Conservation (phyloP, 208 protist genomes). For the Trypanosoma cruzi region DNA sequence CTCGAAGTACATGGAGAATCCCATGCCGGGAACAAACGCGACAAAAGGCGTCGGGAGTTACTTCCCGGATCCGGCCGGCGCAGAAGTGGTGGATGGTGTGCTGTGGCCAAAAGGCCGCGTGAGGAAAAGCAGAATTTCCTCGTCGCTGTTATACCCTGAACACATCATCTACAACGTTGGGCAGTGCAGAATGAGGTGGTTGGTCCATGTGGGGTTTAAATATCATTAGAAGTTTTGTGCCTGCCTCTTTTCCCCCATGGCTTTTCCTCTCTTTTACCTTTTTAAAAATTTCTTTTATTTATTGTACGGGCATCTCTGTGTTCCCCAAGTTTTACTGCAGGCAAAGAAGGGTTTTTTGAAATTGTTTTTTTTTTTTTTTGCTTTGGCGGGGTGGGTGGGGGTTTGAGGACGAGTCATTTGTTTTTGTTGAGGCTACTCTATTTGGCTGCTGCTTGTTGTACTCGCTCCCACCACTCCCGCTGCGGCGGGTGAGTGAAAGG, state of each 20-base stretch:
- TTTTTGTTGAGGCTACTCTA: neutral
- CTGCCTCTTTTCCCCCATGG: neutral
- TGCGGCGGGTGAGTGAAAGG: neutral
- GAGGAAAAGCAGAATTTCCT: slow-evolving; percentile 16
- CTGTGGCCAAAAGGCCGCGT: slow-evolving; percentile 66
- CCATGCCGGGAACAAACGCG: slow-evolving; percentile 49
- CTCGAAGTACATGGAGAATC: slow-evolving; percentile 74
- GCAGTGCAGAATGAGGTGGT: slow-evolving; percentile 79
- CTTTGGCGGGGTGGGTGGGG: neutral
- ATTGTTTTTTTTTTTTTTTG: slow-evolving; percentile 19
- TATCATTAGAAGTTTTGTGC: slow-evolving; percentile 28
- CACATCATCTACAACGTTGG: slow-evolving; percentile 92
- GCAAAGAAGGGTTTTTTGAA: too few relatives aligned
- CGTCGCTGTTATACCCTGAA: slow-evolving; percentile 80
- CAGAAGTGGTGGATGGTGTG: slow-evolving; percentile 38
- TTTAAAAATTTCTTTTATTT: slow-evolving; percentile 19
- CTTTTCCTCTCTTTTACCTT: slow-evolving; percentile 16
- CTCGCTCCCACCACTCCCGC: neutral
- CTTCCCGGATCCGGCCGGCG: slow-evolving; percentile 33
- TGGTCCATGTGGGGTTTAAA: slow-evolving; percentile 78
- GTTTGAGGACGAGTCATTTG: neutral
- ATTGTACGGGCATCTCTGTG: neutral
- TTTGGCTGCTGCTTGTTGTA: neutral
- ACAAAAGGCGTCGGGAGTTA: slow-evolving; percentile 63
- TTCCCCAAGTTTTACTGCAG: too few relatives aligned